Percentiles rank a stretch among this genome's conserved stretches.
phyloP scores from a whole-genome alignment of 176 grass and related monocot species.

The Themeda triandra region DNA sequence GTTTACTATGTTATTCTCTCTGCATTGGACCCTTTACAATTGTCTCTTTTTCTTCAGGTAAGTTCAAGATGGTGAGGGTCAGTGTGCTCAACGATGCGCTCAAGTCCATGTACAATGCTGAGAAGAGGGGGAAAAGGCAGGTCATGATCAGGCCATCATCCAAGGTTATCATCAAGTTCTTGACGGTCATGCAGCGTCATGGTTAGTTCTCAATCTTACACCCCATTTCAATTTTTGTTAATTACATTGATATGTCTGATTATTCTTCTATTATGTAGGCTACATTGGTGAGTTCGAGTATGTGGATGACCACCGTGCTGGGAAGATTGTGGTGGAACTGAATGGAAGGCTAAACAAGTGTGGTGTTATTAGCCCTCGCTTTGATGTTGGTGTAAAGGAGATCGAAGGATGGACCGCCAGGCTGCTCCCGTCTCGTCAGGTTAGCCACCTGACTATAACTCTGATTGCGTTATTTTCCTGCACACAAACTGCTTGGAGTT shows the following conservation, averaged over 20 bases:
- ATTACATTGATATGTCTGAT: background rate
- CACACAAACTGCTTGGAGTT: background rate
- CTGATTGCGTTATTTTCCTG: background rate
- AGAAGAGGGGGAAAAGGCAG: slow-evolving; percentile 76
- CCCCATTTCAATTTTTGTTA: background rate
- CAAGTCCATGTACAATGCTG: slow-evolving; percentile 88
- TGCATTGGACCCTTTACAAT: background rate
- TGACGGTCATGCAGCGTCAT: slow-evolving; percentile 77
- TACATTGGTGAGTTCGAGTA: slow-evolving; percentile 83
- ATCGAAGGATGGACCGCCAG: slow-evolving; percentile 69
- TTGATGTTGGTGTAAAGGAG: slow-evolving; percentile 76
- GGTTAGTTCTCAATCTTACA: slow-evolving; percentile 26
- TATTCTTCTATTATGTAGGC: slow-evolving; percentile 4
- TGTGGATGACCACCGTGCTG: slow-evolving; percentile 66
- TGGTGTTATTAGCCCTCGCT: slow-evolving; percentile 73
- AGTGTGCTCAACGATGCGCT: slow-evolving; percentile 78
- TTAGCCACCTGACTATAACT: background rate
- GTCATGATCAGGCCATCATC: slow-evolving; percentile 78
- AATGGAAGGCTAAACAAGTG: slow-evolving; percentile 81
- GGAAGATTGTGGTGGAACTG: slow-evolving; percentile 70
- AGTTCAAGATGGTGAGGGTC: slow-evolving; percentile 61
- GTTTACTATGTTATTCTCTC: background rate
- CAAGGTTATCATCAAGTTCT: slow-evolving; percentile 83
- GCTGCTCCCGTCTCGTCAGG: slow-evolving; percentile 69
- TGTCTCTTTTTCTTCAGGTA: background rate